Percentiles rank a stretch among this genome's conserved stretches.
phyloP scores from a whole-genome alignment of 2,329 filamentous ascomycete species.

The Penicillium crustosum region DNA sequence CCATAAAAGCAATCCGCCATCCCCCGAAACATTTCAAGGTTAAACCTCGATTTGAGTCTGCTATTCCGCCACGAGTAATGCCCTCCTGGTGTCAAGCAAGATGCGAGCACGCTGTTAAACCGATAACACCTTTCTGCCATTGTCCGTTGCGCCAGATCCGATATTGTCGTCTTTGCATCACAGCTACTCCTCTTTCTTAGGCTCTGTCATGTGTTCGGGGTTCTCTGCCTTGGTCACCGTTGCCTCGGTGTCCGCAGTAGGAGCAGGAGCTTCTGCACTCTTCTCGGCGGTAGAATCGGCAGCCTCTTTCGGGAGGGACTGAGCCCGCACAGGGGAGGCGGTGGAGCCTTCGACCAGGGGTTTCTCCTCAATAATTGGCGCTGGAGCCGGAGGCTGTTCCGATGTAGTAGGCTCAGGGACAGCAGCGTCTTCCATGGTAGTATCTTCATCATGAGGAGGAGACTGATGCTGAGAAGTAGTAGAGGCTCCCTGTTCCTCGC shows the following conservation, averaged over 20 bases:
- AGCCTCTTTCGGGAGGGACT: conserved; percentile 25
- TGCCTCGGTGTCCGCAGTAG: conserved; percentile 16
- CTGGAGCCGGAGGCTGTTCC: conserved; percentile 20
- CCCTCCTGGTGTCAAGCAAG: conserved; percentile 16
- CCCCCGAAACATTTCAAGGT: not conserved
- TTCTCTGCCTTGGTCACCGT: conserved; percentile 16
- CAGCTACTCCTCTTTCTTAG: conserved; percentile 34
- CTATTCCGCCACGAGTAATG: conserved; percentile 9
- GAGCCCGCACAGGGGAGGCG: conserved; percentile 17
- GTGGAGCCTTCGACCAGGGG: conserved; percentile 20
- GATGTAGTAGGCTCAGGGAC: conserved; percentile 20
- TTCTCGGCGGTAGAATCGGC: conserved; percentile 14
- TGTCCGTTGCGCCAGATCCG: conserved; percentile 38
- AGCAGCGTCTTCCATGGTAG: conserved; percentile 40
- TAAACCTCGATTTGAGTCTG: conserved; percentile 8
- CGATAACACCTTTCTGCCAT: conserved; percentile 41
- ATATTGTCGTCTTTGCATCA: conserved; percentile 25
- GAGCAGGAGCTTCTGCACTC: conserved; percentile 4
- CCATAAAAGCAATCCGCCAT: conserved; percentile 5
- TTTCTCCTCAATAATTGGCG: conserved; percentile 18
- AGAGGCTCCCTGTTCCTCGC: conserved; percentile 31
- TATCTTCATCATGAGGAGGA: conserved; percentile 37
- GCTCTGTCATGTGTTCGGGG: conserved; percentile 23
- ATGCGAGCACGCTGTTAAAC: conserved; percentile 24
- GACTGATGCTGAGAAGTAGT: conserved; percentile 34